Evolutionary conservation across 2,329 filamentous ascomycete genomes (phyloP), one percentile per base, ranked within the genome.

Genomic region (Ophiostoma sp.): DNA sequence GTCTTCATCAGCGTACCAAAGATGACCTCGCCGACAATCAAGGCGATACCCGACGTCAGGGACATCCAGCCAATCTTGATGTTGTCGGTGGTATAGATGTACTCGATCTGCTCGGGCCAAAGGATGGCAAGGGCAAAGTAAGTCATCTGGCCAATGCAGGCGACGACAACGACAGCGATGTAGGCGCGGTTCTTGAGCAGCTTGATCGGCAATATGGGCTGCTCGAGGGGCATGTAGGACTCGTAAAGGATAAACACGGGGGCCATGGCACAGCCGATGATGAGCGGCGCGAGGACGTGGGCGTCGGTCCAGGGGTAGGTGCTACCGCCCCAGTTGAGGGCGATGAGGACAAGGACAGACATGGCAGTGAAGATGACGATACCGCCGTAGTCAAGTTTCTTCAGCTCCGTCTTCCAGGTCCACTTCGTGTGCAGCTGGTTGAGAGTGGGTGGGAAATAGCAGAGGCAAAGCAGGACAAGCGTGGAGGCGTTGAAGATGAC

Each of bases 321-420:
- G 65, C 72, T 74, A 18, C 80, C 80, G 27, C 79, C 80, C 74
- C 79, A 82, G 38, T 79, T 80, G 67, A 83, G 75, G 5, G 81
- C 81, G 70, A 83, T 79, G 8, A 83, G 74, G 67, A 83, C 78
- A 0, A 82, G 74, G 5, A 78, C 79, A 2, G 81, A 77, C 4
- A 81, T 80, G 5, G 77, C 77, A 8, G 78, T 79, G 75, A 79
- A 83, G 52, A 83, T 75, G 71, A 81, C 76, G 49, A 81, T 78
- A 3, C 81, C 81, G 47, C 80, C 65, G 72, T 80, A 71, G 72
- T 82, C 78, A 16, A 79, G 68, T 62, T 64, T 74, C n/a, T 76
- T 73, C 11, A 55, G 49, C 18, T 55, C 49, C 1, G 49, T 55
- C n/a, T 55, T 55, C 49, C 49, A 55, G 6, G 49, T 55, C 49